Base-by-base conservation (phyloP, 2,329 filamentous ascomycete genomes). In the Aspergillus nomiae region DNA sequence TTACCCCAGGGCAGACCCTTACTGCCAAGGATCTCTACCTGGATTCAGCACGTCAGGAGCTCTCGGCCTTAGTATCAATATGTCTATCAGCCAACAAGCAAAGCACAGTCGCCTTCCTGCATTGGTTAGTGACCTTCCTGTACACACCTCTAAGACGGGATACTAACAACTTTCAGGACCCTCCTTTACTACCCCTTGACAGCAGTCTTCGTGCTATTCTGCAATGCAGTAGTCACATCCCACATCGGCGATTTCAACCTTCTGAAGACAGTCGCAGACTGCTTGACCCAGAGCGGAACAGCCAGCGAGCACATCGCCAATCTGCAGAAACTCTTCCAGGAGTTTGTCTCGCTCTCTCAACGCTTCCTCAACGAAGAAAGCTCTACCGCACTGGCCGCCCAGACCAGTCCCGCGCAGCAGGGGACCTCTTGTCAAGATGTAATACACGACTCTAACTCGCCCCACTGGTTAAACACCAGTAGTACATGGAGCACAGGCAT, bases 131-230 rank as follows among this genome's bases (percentile, higher is more conserved):
- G 12, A 11, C 19, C 14, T 7, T 3, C 11, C 6, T n/a, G 10
- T 41, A 19, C 5, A 50, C 12, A 14, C 4, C 7, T 8, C 14
- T 16, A 16, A 24, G n/a, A 28, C 5, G 9, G 30, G 41, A 8
- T 36, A 12, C 19, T 56, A 46, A 36, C 28, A n/a, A 12, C 41
- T 34, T 26, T 9, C 26, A 70, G 69, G 67, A 70, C 69, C 8
- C 59, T 70, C 9, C 48, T 70, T 0, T 68, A 65, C 28, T 71
- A 69, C 45, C 69, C 69, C 14, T 46, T 68, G n/a, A 71, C 69
- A 1, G 65, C 69, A 5, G 69, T 61, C 50, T 64, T 71, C n/a
- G 63, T 65, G 4, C 55, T 71, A 11, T 70, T 71, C 53, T 71
- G 67, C 60, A 71, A 70, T n/a, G 59, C 66, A 9, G 50, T 71